These are phyloP conservation scores for Saturnispora sekii DNA, from an alignment of 805 yeast genomes.

Conservation along the genomic window DNA sequence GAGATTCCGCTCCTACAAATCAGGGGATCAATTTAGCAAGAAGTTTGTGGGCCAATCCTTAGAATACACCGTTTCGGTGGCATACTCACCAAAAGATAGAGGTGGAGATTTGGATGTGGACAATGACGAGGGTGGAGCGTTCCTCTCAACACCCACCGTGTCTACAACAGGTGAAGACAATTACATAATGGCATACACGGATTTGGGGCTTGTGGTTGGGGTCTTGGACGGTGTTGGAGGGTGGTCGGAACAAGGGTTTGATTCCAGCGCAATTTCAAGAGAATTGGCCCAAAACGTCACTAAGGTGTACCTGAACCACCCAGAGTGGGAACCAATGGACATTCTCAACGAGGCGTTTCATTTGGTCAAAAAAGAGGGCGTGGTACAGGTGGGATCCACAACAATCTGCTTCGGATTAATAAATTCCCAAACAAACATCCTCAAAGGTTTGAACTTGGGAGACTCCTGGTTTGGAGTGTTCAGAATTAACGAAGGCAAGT, in stretches of 20 bases:
- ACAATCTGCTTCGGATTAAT: conserved; percentile 82
- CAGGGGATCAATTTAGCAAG: conserved; percentile 23
- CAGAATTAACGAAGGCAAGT: conserved; percentile 30
- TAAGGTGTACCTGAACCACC: conserved; percentile 22
- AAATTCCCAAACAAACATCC: conserved; percentile 38
- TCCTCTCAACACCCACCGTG: neutral
- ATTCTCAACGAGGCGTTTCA: conserved; percentile 49
- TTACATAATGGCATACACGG: conserved; percentile 41
- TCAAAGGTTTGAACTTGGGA: conserved; percentile 74
- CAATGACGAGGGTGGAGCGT: conserved; percentile 16
- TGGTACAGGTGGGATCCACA: conserved; percentile 84
- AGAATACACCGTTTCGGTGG: conserved; percentile 51
- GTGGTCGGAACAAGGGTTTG: conserved; percentile 88
- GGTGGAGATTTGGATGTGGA: conserved; percentile 30
- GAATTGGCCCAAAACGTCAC: conserved; percentile 58
- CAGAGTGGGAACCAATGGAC: conserved; percentile 31
- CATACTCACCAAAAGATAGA: conserved; percentile 67
- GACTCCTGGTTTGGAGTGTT: conserved; percentile 93
- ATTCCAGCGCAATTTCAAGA: conserved; percentile 78
- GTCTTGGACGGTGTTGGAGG: conserved; percentile 98
- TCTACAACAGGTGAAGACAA: conserved; percentile 79
- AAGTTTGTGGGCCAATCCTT: conserved; percentile 20
- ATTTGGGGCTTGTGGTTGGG: conserved; percentile 49
- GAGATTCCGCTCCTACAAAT: conserved; percentile 20
- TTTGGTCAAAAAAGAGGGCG: conserved; percentile 40